phyloP scores from a whole-genome alignment of 495 filamentous ascomycete genomes.

The Hyaloscypha hepaticicola region DNA sequence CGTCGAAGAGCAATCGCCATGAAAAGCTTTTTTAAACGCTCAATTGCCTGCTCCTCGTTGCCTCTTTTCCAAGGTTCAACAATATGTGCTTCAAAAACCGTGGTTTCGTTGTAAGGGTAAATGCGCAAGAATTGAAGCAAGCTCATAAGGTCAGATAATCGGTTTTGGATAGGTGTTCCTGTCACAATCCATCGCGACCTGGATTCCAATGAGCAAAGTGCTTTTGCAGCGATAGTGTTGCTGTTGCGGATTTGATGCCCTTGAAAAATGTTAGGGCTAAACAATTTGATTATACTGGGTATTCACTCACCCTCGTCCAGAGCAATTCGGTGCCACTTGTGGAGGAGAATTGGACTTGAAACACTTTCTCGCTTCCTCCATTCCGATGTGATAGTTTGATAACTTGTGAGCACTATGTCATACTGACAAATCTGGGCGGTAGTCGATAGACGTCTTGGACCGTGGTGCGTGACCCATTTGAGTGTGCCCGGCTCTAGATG shows the following conservation, averaged over 20 bases:
- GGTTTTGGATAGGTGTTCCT: constrained; percentile 38
- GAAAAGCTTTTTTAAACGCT: constrained; percentile 2
- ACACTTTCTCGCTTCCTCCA: too few relatives aligned
- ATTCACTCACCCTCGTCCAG: not conserved
- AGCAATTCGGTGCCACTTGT: constrained; percentile 2
- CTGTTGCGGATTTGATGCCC: constrained; percentile 1
- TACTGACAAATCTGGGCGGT: too few relatives aligned
- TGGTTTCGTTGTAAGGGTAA: not conserved
- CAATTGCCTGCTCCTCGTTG: not conserved
- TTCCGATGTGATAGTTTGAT: too few relatives aligned
- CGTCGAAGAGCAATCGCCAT: constrained; percentile 5
- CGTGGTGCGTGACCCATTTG: too few relatives aligned
- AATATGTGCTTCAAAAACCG: constrained; percentile 1
- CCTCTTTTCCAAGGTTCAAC: not conserved
- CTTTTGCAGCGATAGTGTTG: not conserved
- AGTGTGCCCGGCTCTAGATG: too few relatives aligned
- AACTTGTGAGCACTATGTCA: too few relatives aligned
- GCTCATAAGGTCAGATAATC: constrained; percentile 31
- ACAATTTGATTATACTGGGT: not conserved
- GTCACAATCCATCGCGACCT: constrained; percentile 32
- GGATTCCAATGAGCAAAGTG: not conserved
- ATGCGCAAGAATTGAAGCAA: constrained; percentile 30
- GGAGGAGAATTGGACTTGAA: too few relatives aligned
- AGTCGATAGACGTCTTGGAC: too few relatives aligned
- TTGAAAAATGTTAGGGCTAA: constrained; percentile 8